These are phyloP conservation scores for Ophiostoma angusticollis DNA, from an alignment of 2,329 filamentous ascomycete species.

Conservation along the genomic window DNA sequence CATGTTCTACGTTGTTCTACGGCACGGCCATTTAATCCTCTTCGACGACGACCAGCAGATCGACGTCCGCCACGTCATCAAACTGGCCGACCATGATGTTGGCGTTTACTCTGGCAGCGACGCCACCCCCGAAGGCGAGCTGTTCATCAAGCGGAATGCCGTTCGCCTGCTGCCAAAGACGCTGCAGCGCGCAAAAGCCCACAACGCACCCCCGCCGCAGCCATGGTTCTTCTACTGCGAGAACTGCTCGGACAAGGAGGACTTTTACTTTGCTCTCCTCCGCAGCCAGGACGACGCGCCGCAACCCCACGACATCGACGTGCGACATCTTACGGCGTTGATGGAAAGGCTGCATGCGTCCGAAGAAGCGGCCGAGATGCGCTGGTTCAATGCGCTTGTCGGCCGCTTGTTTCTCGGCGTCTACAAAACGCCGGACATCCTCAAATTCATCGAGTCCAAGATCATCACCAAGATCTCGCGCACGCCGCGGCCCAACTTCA, in stretches of 20 bases:
- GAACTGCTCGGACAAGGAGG: slow-evolving; percentile 91
- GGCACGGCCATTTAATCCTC: slow-evolving; percentile 93
- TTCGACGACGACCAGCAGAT: slow-evolving; percentile 93
- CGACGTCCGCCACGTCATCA: slow-evolving; percentile 92
- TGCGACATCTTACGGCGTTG: slow-evolving; percentile 75
- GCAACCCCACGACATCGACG: slow-evolving; percentile 62
- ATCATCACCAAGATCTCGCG: slow-evolving; percentile 93
- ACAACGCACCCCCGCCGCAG: slow-evolving; percentile 49
- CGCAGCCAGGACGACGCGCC: slow-evolving; percentile 67
- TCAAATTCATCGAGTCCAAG: slow-evolving; percentile 67
- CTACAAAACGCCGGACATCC: slow-evolving; percentile 72
- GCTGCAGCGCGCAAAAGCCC: slow-evolving; percentile 30
- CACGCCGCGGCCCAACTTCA: slow-evolving; percentile 81
- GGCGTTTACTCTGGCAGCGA: slow-evolving; percentile 68
- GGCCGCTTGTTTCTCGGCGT: slow-evolving; percentile 79
- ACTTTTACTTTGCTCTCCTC: slow-evolving; percentile 91
- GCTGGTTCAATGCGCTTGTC: slow-evolving; percentile 87
- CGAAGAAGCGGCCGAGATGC: slow-evolving; percentile 77
- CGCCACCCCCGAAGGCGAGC: slow-evolving; percentile 72
- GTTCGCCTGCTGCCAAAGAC: slow-evolving; percentile 62
- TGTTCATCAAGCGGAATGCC: slow-evolving; percentile 92
- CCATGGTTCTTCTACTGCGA: slow-evolving; percentile 93
- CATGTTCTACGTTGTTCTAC: slow-evolving; percentile 83
- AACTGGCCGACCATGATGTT: slow-evolving; percentile 74
- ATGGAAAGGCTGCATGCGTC: slow-evolving; percentile 86